These are phyloP conservation scores for Schoenoplectus triqueter DNA, from an alignment of 202 grass and related monocot species.

Conservation along the genomic window DNA sequence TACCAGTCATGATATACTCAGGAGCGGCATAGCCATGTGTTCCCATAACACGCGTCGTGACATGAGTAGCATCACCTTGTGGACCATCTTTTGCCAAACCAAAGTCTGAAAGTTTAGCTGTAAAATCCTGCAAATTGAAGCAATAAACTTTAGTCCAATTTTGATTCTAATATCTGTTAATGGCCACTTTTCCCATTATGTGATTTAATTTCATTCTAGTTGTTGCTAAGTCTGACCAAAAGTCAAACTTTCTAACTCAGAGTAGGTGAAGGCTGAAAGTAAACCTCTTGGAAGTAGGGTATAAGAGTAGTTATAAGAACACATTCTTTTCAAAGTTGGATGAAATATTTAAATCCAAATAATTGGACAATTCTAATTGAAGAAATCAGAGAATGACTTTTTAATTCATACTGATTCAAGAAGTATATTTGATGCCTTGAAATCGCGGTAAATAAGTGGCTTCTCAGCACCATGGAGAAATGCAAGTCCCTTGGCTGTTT, in stretches of 20 bases:
- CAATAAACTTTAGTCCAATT: conserved; percentile 19
- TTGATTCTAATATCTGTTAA: not conserved
- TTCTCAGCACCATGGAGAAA: conserved; percentile 76
- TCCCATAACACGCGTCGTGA: conserved; percentile 78
- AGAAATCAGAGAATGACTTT: not conserved
- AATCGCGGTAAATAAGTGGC: conserved; percentile 75
- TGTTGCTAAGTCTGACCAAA: conserved; percentile 5
- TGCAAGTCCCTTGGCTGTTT: conserved; percentile 71
- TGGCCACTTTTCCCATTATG: not conserved
- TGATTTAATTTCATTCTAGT: conserved; percentile 5
- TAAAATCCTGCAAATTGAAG: conserved; percentile 62
- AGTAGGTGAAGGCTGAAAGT: conserved; percentile 29
- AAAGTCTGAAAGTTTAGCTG: conserved; percentile 76
- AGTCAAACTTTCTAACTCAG: conserved; percentile 12
- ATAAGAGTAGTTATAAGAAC: conserved; percentile 21
- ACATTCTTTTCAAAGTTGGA: conserved; percentile 23
- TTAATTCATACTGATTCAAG: conserved; percentile 55
- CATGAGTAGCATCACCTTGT: conserved; percentile 55
- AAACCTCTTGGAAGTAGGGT: too few species aligned
- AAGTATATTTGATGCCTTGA: conserved; percentile 75
- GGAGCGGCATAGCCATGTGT: conserved; percentile 77
- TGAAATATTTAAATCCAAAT: conserved; percentile 14
- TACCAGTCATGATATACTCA: conserved; percentile 81
- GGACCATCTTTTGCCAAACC: conserved; percentile 74
- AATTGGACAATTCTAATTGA: conserved; percentile 6